Percentiles rank a stretch among this genome's conserved stretches.
phyloP scores from a whole-genome alignment of 305 asterid genomes.

The Fraxinus albicans region DNA sequence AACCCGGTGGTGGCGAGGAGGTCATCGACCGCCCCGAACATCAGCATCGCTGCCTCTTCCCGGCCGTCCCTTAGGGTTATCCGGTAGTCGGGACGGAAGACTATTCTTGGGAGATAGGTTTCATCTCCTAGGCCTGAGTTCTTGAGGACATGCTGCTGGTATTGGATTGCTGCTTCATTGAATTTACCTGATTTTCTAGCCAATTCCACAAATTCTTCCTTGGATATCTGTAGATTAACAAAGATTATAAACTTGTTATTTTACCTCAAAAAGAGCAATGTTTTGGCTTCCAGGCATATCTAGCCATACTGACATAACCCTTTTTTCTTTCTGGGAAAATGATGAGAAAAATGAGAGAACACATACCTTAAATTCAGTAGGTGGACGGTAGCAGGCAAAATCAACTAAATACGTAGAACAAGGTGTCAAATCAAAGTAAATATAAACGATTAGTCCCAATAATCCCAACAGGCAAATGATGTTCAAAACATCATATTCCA shows the following conservation, averaged over 20 bases:
- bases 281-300: not conserved
- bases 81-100: constrained; percentile 38
- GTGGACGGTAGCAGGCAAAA: constrained; percentile 61
- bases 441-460: constrained; percentile 30
- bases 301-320: not conserved
- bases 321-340: not conserved
- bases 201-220: constrained; percentile 53
- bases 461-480: constrained; percentile 37
- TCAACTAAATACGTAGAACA: constrained; percentile 58
- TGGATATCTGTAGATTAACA: constrained; percentile 41
- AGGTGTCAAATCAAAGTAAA: constrained; percentile 42
- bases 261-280: not conserved
- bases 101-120: constrained; percentile 54
- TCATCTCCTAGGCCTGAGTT: constrained; percentile 63
- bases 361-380: constrained; percentile 56
- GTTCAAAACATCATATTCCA: constrained; percentile 30
- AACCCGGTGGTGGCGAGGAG: constrained; percentile 45
- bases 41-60: constrained; percentile 48
- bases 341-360: not conserved
- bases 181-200: constrained; percentile 62
- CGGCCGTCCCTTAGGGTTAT: constrained; percentile 38
- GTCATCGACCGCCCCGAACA: constrained; percentile 57
- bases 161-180: constrained; percentile 40
- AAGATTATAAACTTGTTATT: not conserved
- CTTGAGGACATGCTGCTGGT: constrained; percentile 53